Evolutionary conservation across 768 basidiomycete genomes (phyloP), one percentile per base, ranked within the genome.

Genomic region (Amanita thiersii): DNA sequence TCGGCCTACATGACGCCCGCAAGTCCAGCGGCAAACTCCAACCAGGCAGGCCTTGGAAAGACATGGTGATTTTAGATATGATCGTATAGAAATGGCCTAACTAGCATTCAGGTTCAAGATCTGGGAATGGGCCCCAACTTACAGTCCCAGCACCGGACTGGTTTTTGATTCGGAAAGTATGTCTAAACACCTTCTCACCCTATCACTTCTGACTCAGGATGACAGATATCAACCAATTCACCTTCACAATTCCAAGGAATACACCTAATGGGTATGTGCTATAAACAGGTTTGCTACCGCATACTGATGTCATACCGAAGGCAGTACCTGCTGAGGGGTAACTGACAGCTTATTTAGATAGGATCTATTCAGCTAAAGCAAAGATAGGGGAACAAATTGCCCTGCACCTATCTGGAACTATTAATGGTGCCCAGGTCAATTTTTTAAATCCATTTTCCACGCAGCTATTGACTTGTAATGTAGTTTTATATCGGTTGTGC

Each of bases 401-500:
- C 9, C 46, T 65, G 9, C 63, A 65, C 47, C 40, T 57, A 17
- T 56, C 60, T 4, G 44, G 51, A 2, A 55, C 48, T 8, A 33
- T 43, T 17, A 56, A 52, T 12, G 60, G 58, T 5, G 61, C 63
- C 19, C 62, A 62, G 45, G 58, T 55, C 20, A 32, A 26, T 33
- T 12, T 11, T 31, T 14, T 26, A 2, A 11, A 43, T 9, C 3
- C 15, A 24, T 15, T 12, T 25, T 7, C 12, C 41, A 12, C 2
- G 7, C 20, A 5, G 11, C 8, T 4, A 12, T 20, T 21, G 31
- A n/a, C n/a, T n/a, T n/a, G n/a, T n/a, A n/a, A n/a, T n/a, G 5
- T 45, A 64, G 58, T 57, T 62, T 47, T 65, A 65, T 39, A 51
- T 65, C 37, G 56, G 52, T n/a, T 65, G 64, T 40, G 64, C 60